A percentile compares a stretch with the other conserved stretches of the same genome.
These are phyloP conservation scores for Apiotrichum veenhuisii DNA, from an alignment of 1,284 basidiomycete genomes.

Conservation along the genomic window DNA sequence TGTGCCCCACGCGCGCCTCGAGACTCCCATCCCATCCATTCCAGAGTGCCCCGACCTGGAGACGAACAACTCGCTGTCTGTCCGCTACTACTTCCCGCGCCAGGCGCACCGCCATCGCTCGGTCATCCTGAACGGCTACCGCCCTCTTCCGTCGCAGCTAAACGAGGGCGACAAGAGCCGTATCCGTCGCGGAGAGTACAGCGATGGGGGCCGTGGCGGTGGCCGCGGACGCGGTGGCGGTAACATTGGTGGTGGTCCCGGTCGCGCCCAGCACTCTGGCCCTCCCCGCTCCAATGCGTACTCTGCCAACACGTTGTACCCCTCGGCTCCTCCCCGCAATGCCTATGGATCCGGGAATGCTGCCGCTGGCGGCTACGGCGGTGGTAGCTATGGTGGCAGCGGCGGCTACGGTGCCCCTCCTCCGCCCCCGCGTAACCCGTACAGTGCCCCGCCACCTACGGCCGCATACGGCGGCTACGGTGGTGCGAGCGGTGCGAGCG, in stretches of 20 bases:
- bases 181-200: conserved; percentile 52
- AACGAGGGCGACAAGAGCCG: conserved; percentile 70
- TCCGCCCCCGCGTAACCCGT: conserved; percentile 12
- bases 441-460: conserved; percentile 8
- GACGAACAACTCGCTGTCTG: conserved; percentile 82
- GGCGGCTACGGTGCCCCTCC: conserved; percentile 4
- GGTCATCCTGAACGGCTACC: conserved; percentile 71
- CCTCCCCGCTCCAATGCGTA: neutral
- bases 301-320: neutral
- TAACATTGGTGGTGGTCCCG: conserved; percentile 46
- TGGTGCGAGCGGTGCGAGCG: neutral
- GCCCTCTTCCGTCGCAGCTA: conserved; percentile 61
- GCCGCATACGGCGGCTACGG: conserved; percentile 8
- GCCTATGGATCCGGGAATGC: conserved; percentile 6
- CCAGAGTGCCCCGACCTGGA: conserved; percentile 64
- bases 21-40: conserved; percentile 61
- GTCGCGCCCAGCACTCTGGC: conserved; percentile 20
- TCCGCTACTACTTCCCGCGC: conserved; percentile 82
- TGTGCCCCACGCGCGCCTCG: conserved; percentile 86
- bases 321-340: conserved; percentile 3
- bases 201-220: conserved; percentile 13
- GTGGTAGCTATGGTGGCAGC: conserved; percentile 4
- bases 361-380: conserved; percentile 9
- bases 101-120: conserved; percentile 83
- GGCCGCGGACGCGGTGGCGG: conserved; percentile 34